Evolutionary conservation across 2,329 filamentous ascomycete species (phyloP).

Genomic region (Neodidymelliopsis sp.): DNA sequence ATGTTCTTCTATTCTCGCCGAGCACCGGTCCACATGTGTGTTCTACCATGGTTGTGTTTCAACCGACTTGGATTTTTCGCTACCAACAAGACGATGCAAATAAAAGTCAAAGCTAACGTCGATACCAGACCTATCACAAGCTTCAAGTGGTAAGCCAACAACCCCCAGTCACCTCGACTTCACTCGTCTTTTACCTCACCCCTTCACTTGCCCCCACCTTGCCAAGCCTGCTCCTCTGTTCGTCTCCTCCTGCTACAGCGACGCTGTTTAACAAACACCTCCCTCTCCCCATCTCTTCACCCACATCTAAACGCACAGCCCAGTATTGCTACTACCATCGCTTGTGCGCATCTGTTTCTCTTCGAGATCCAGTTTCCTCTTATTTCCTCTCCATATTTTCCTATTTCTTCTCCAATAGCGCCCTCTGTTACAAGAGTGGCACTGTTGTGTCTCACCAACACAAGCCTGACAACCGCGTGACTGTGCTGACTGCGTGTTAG

Average conservation of each 20-base stretch:
- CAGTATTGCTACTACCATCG: constrained; percentile 23
- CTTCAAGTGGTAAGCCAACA: constrained; percentile 75
- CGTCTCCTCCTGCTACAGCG: not conserved
- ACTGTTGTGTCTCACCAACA: constrained; percentile 24
- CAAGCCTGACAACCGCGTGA: constrained; percentile 25
- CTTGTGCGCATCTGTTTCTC: constrained; percentile 30
- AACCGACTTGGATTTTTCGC: constrained; percentile 1
- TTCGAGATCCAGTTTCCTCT: constrained; percentile 17
- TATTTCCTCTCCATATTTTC: constrained; percentile 18
- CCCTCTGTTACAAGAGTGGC: constrained; percentile 15
- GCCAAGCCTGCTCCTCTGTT: constrained; percentile 8
- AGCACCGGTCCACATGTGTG: too few relatives aligned
- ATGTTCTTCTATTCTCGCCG: too few relatives aligned
- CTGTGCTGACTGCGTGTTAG: constrained; percentile 58
- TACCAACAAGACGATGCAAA: constrained; percentile 26
- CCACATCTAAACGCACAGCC: not conserved
- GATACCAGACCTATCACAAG: constrained; percentile 69
- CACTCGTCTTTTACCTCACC: constrained; percentile 18
- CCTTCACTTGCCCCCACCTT: constrained; percentile 17
- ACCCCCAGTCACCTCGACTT: constrained; percentile 36
- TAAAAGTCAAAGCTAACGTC: constrained; percentile 38
- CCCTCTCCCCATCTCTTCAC: constrained; percentile 10
- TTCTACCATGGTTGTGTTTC: not conserved
- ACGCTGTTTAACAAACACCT: not conserved
- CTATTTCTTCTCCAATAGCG: constrained; percentile 21